These are phyloP conservation scores for Crucibulum laeve DNA, from an alignment of 768 basidiomycete species.

Conservation along the genomic window DNA sequence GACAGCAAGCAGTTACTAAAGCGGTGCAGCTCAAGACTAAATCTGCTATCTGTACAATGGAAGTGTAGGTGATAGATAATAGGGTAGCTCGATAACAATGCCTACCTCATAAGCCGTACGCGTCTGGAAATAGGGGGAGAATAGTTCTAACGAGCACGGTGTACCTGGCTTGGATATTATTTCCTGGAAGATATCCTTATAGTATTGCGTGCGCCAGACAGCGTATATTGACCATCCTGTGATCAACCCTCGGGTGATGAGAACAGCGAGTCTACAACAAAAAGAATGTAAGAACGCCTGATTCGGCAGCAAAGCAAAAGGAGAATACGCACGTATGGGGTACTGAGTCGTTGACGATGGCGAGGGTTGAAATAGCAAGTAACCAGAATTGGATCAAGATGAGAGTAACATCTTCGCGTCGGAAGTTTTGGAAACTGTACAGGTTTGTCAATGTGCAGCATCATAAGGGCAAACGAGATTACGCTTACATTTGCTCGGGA, in stretches of 20 bases:
- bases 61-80: neutral
- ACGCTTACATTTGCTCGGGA: conserved; percentile 37
- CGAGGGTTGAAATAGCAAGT: conserved; percentile 43
- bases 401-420: conserved; percentile 43
- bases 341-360: conserved; percentile 45
- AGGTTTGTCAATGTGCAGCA: neutral
- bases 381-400: conserved; percentile 53
- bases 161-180: conserved; percentile 34
- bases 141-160: conserved; percentile 46
- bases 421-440: conserved; percentile 35
- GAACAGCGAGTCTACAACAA: conserved; percentile 40
- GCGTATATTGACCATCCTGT: conserved; percentile 50
- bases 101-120: conserved; percentile 40
- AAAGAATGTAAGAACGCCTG: neutral
- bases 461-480: neutral
- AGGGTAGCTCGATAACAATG: too few relatives aligned
- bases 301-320: neutral
- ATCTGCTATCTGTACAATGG: conserved; percentile 38
- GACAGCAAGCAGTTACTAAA: conserved; percentile 32
- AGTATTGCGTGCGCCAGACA: conserved; percentile 38
- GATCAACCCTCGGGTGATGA: conserved; percentile 40
- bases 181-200: conserved; percentile 26
- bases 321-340: conserved; percentile 49
- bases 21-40: conserved; percentile 40
- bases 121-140: conserved; percentile 36